These are phyloP conservation scores for Panicum virgatum DNA, from an alignment of 202 grass and related monocot species.

Conservation along the genomic window DNA sequence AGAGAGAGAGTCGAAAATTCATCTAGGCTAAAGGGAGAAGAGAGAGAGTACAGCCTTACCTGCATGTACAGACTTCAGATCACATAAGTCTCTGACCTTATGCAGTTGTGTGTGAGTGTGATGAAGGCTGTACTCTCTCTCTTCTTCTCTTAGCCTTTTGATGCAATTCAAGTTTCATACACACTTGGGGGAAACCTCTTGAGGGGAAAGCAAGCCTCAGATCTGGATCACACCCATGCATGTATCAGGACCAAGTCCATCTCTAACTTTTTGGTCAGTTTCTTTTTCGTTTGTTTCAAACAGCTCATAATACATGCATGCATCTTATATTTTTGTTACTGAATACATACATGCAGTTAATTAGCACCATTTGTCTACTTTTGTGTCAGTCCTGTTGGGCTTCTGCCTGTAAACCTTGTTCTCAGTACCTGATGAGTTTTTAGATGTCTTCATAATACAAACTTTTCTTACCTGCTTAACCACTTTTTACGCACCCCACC, in stretches of 20 bases:
- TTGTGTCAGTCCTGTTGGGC: background rate
- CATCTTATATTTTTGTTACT: background rate
- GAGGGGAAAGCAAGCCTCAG: background rate
- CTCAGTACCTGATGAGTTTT: too few species aligned
- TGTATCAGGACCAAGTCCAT: background rate
- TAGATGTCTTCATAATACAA: background rate
- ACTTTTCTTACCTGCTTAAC: background rate
- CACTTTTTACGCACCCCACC: background rate
- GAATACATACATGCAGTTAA: background rate
- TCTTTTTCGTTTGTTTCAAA: background rate
- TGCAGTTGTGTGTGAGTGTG: background rate
- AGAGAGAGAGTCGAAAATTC: background rate
- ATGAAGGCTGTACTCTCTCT: constrained; percentile 73
- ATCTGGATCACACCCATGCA: background rate
- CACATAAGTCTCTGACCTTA: background rate
- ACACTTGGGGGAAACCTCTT: background rate
- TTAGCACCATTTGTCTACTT: background rate
- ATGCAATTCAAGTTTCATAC: constrained; percentile 10
- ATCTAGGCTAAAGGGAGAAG: constrained; percentile 67
- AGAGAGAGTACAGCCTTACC: constrained; percentile 80
- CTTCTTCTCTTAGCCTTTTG: constrained; percentile 72
- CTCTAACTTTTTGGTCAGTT: background rate
- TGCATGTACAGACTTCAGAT: background rate
- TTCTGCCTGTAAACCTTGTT: background rate
- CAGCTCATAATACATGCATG: background rate